Base-by-base conservation (phyloP, 2,329 filamentous ascomycete species). In the Ophiosphaerella korrae region DNA sequence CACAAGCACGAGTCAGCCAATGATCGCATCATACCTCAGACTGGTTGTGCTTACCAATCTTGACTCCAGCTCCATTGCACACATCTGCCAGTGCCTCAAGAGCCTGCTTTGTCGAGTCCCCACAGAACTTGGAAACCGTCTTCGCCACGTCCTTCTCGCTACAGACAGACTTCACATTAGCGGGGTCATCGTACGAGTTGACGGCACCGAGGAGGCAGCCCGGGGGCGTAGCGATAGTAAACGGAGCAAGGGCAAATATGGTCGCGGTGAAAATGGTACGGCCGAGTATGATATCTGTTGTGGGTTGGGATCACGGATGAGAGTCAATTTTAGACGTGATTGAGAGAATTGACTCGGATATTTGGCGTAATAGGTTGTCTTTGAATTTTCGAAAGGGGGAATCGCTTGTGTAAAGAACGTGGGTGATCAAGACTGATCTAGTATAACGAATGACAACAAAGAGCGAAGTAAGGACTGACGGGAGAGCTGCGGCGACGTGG, bases 131-230 rank as follows among this genome's bases (percentile, higher is more conserved):
- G 14, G 54, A 39, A 34, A 70, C 60, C 51, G 60, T 63, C 36
- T 37, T 48, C 37, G 54, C 56, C 23, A 56, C 42, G 47, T 70
- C 64, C 57, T 67, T 68, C 46, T 50, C 46, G 53, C 60, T 58
- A 65, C 67, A 71, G 14, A 70, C 55, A 24, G 57, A 42, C 42
- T 60, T 52, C 43, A 71, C 51, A 42, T 70, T 62, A 8, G 57
- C 33, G 7, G 67, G 64, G 55, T 60, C 47, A n/a, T 58, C 43
- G 57, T 66, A 69, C 38, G 55, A 44, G 58, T 69, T 70, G 34
- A 67, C 53, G 23, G 67, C 67, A 45, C 65, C 68, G 40, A 70
- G 62, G 29, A 70, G 55, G 53, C 67, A 71, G 47, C 55, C 62
- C 5, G 68, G 64, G 14, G 64, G 58, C 11, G 56, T 51, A 14